These are phyloP conservation scores for Tylopilus vinaceipallidus DNA, from an alignment of 768 basidiomycete genomes.

Conservation along the genomic window DNA sequence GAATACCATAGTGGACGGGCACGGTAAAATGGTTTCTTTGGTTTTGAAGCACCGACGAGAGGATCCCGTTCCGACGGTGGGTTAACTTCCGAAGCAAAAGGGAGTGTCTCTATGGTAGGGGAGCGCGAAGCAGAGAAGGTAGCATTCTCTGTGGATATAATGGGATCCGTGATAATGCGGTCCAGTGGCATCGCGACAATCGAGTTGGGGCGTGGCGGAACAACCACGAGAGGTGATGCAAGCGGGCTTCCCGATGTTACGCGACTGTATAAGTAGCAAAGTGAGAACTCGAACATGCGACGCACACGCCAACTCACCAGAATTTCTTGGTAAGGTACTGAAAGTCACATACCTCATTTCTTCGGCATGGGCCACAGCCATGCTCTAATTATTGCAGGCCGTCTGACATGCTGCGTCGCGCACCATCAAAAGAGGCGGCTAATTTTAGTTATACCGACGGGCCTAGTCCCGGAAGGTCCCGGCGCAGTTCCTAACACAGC, in stretches of 20 bases:
- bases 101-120: conserved; percentile 22
- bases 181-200: conserved; percentile 25
- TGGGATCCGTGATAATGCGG: conserved; percentile 33
- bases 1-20: conserved; percentile 47
- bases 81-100: conserved; percentile 4
- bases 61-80: conserved; percentile 34
- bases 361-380: conserved; percentile 10
- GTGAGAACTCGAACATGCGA: conserved; percentile 21
- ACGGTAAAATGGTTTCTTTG: conserved; percentile 49
- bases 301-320: conserved; percentile 9
- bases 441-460: neutral
- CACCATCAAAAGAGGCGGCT: neutral
- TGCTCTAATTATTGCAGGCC: neutral
- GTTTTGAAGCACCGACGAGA: conserved; percentile 26
- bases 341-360: conserved; percentile 22
- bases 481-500: neutral
- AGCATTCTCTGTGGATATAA: conserved; percentile 34
- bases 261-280: conserved; percentile 28
- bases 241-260: neutral
- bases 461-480: neutral
- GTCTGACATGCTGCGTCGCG: neutral
- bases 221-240: conserved; percentile 9
- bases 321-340: conserved; percentile 6
- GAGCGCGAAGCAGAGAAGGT: conserved; percentile 25
- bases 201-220: neutral